These are phyloP conservation scores for Hymenoscyphus fructigenus DNA, from an alignment of 2,329 filamentous ascomycete species.

Conservation along the genomic window DNA sequence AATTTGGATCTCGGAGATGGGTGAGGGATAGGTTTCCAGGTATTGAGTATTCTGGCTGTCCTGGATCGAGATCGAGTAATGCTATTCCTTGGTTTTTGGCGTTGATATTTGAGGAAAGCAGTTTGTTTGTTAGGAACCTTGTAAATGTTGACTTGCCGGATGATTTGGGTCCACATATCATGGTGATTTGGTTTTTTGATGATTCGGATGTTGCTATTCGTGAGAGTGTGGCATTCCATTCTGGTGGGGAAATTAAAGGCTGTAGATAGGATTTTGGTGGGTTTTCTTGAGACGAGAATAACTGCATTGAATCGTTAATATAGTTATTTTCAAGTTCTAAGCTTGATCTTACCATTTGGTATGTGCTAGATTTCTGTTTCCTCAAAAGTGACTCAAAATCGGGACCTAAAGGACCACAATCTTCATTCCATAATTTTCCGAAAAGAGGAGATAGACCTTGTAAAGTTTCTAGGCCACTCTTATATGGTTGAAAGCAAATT, in stretches of 20 bases:
- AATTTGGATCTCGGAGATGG: slow-evolving; percentile 57
- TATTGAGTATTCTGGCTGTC: slow-evolving; percentile 72
- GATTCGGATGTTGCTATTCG: slow-evolving; percentile 36
- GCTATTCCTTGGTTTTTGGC: slow-evolving; percentile 40
- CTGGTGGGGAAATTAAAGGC: slow-evolving; percentile 54
- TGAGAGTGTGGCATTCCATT: slow-evolving; percentile 53
- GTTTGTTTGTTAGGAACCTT: slow-evolving; percentile 63
- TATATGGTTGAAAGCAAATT: slow-evolving; percentile 53
- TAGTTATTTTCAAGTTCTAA: slow-evolving; percentile 4
- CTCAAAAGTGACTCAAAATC: slow-evolving; percentile 18
- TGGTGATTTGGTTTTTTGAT: slow-evolving; percentile 42
- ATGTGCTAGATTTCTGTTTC: slow-evolving; percentile 40
- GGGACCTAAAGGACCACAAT: slow-evolving; percentile 27
- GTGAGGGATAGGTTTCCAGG: slow-evolving; percentile 70
- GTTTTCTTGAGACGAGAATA: slow-evolving; percentile 53
- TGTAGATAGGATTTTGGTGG: slow-evolving; percentile 52
- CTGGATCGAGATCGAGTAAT: slow-evolving; percentile 72
- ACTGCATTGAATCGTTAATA: slow-evolving; percentile 40
- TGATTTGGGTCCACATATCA: slow-evolving; percentile 69
- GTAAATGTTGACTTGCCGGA: slow-evolving; percentile 77
- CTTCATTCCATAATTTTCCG: slow-evolving; percentile 62
- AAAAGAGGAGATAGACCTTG: slow-evolving; percentile 65
- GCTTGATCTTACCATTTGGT: slow-evolving; percentile 47
- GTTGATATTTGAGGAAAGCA: slow-evolving; percentile 43
- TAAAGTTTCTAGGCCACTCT: slow-evolving; percentile 51